These are phyloP conservation scores for Parachlorella kessleri DNA, from an alignment of 139 green algal species.

Conservation along the genomic window DNA sequence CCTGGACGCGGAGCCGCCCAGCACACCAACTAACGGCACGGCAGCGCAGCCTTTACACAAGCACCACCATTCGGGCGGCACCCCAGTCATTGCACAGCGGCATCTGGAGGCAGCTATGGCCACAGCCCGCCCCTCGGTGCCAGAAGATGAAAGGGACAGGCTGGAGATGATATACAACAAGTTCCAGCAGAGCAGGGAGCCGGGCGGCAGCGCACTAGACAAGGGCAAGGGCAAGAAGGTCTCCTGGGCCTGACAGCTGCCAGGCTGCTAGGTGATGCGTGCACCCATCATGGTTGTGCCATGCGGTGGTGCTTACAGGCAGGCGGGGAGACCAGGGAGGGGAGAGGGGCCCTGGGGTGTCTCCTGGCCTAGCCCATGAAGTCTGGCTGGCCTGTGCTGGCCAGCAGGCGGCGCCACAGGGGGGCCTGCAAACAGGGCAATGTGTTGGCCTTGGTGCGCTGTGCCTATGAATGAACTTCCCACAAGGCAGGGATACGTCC, in stretches of 20 bases:
- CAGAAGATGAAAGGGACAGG: slow-evolving; percentile 49
- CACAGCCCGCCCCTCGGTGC: slow-evolving; percentile 62
- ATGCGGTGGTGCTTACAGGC: too few relatives aligned
- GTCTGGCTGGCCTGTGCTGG: neutral
- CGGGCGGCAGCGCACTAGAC: slow-evolving; percentile 27
- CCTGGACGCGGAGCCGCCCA: slow-evolving; percentile 40
- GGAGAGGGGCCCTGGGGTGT: too few relatives aligned
- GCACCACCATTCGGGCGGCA: neutral
- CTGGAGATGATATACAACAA: slow-evolving; percentile 64
- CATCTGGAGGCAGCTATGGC: slow-evolving; percentile 61
- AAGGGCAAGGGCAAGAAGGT: slow-evolving; percentile 51
- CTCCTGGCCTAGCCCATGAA: neutral
- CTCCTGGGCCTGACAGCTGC: slow-evolving; percentile 20
- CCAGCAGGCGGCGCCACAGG: slow-evolving; percentile 76
- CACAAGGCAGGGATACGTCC: neutral
- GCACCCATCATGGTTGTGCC: too few relatives aligned
- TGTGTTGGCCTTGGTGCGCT: too few relatives aligned
- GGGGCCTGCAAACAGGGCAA: too few relatives aligned
- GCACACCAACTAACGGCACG: neutral
- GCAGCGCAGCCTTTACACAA: neutral
- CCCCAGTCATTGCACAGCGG: slow-evolving; percentile 32
- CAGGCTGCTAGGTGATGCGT: too few relatives aligned
- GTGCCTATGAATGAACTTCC: too few relatives aligned
- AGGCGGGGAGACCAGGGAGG: too few relatives aligned
- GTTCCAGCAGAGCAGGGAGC: slow-evolving; percentile 55